Percentiles rank a stretch among this genome's conserved stretches.
Evolutionary conservation across 2,329 filamentous ascomycete genomes (phyloP).

Genomic region (Fusarium sp.): DNA sequence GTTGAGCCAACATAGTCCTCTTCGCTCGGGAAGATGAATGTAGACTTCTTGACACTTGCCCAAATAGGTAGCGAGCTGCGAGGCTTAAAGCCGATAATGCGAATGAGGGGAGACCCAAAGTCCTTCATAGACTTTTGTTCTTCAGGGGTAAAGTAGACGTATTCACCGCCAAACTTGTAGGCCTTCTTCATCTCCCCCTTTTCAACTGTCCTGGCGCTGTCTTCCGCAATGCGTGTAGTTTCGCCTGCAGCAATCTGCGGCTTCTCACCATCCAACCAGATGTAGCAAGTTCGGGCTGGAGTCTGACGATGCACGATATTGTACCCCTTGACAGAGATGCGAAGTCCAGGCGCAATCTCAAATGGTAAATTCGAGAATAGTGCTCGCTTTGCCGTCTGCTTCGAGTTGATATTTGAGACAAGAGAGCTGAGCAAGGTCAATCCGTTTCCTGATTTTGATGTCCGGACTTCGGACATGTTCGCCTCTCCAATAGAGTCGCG

Average conservation of each 20-base stretch:
- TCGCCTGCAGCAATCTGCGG: slow-evolving; percentile 81
- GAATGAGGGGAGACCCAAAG: slow-evolving; percentile 85
- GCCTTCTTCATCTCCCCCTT: slow-evolving; percentile 88
- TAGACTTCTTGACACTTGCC: slow-evolving; percentile 87
- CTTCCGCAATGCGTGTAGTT: slow-evolving; percentile 80
- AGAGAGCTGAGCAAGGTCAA: slow-evolving; percentile 82
- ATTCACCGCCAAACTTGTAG: slow-evolving; percentile 95
- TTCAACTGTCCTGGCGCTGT: slow-evolving; percentile 80
- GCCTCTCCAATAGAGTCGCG: slow-evolving; percentile 78
- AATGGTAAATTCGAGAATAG: slow-evolving; percentile 89
- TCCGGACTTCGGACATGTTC: slow-evolving; percentile 62
- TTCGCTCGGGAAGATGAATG: slow-evolving; percentile 94
- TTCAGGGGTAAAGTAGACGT: slow-evolving; percentile 85
- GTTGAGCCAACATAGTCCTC: slow-evolving; percentile 90
- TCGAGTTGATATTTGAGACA: slow-evolving; percentile 89
- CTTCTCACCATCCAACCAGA: slow-evolving; percentile 88
- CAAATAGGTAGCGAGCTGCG: slow-evolving; percentile 79
- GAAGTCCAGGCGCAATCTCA: slow-evolving; percentile 85
- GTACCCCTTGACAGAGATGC: slow-evolving; percentile 93
- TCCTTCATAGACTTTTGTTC: slow-evolving; percentile 82
- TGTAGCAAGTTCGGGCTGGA: slow-evolving; percentile 83
- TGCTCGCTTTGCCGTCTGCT: slow-evolving; percentile 84
- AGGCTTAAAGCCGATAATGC: slow-evolving; percentile 94
- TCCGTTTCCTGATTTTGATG: slow-evolving; percentile 77
- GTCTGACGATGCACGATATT: slow-evolving; percentile 87